A percentile compares a stretch with the other conserved stretches of the same genome.
These are phyloP conservation scores for Stereocaulon alpinum DNA, from an alignment of 495 filamentous ascomycete genomes.

Conservation along the genomic window DNA sequence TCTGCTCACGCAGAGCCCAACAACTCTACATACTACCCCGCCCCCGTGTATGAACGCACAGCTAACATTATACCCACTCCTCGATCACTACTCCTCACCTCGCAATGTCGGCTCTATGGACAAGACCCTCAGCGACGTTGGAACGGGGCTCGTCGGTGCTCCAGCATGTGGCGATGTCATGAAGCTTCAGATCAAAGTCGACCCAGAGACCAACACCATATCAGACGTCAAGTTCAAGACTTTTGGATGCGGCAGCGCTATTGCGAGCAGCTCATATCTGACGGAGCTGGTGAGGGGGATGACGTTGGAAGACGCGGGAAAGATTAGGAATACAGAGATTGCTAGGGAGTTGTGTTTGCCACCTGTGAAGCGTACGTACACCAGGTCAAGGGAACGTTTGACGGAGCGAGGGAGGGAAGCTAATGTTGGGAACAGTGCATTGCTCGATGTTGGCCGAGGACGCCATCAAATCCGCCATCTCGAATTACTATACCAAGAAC, in stretches of 20 bases:
- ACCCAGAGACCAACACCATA: conserved; percentile 80
- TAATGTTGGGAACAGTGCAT: conserved; percentile 53
- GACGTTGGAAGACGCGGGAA: conserved; percentile 87
- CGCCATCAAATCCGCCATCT: conserved; percentile 98
- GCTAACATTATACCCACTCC: conserved; percentile 41
- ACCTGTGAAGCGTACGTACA: conserved; percentile 75
- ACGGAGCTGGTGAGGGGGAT: conserved; percentile 85
- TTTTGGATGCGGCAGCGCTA: conserved; percentile 94
- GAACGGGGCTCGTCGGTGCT: conserved; percentile 94
- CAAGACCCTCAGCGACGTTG: conserved; percentile 80
- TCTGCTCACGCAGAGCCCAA: background rate
- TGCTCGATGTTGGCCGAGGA: conserved; percentile 99
- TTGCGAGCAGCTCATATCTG: conserved; percentile 80
- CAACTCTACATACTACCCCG: conserved; percentile 20
- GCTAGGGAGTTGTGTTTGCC: conserved; percentile 92
- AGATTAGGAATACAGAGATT: conserved; percentile 93
- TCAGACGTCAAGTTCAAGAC: conserved; percentile 97
- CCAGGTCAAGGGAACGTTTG: background rate
- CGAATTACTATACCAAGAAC: conserved; percentile 95
- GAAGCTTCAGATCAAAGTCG: conserved; percentile 97
- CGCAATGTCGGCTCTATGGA: conserved; percentile 90
- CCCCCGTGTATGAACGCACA: conserved; percentile 25
- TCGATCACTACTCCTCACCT: conserved; percentile 90
- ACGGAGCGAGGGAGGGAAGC: background rate
- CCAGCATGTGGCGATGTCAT: conserved; percentile 93